Conservation (phyloP, 306 rosid species). For the Citrullus mucosospermus region DNA sequence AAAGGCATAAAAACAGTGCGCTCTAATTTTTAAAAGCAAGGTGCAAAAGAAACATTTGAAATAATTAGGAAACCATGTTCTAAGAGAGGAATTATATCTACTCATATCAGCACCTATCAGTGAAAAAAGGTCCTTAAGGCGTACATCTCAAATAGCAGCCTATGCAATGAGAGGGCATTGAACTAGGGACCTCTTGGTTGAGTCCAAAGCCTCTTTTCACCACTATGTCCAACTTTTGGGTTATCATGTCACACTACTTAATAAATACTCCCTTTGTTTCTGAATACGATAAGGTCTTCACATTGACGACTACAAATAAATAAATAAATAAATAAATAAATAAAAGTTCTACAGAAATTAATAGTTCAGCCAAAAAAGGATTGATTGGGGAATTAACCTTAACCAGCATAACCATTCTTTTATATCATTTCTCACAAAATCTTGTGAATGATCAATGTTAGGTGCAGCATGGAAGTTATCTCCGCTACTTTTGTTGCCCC, state of each 20-base stretch:
- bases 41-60: not conserved
- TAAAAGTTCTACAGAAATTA: not conserved
- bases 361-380: not conserved
- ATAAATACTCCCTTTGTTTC: not conserved
- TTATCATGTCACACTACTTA: not conserved
- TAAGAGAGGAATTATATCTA: not conserved
- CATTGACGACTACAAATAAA: not conserved
- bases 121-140: not conserved
- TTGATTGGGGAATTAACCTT: conserved; percentile 33
- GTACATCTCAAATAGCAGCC: not conserved
- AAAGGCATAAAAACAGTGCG: not conserved
- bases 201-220: conserved; percentile 1
- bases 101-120: not conserved
- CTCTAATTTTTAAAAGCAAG: not conserved
- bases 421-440: conserved; percentile 91
- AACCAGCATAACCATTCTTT: conserved; percentile 89
- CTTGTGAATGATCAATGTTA: conserved; percentile 98
- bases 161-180: not conserved
- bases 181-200: not conserved
- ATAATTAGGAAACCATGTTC: not conserved
- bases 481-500: conserved; percentile 92
- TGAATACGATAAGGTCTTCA: not conserved
- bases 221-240: not conserved
- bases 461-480: conserved; percentile 98
- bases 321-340: no score